Percentiles rank a stretch among this genome's conserved stretches.
phyloP scores from a whole-genome alignment of 352 stramenopile species.

The Phytophthora quininea region DNA sequence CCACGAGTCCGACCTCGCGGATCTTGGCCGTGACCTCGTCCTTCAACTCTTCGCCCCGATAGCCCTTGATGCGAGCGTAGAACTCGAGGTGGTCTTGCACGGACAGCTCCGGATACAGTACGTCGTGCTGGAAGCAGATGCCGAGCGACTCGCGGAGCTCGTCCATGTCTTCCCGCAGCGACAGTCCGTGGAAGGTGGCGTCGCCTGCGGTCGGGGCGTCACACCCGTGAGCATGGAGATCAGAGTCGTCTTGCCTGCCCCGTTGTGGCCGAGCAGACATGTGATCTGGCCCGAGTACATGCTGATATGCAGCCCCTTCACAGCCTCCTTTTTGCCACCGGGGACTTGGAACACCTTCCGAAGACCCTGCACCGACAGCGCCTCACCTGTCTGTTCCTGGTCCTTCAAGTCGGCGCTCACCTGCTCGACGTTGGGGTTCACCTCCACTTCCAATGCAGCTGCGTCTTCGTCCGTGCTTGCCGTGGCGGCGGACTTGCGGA shows the following conservation, averaged over 20 bases:
- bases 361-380: no score
- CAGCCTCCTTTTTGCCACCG: no score
- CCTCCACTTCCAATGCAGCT: no score
- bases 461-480: no score
- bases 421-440: no score
- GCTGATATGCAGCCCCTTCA: constrained; percentile 78
- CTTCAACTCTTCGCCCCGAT: constrained; percentile 40
- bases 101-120: constrained; percentile 79
- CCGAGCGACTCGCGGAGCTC: constrained; percentile 66
- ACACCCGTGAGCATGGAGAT: constrained; percentile 84
- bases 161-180: constrained; percentile 70
- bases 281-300: constrained; percentile 81
- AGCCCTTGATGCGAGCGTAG: constrained; percentile 66
- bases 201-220: constrained; percentile 46
- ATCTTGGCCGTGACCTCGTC: constrained; percentile 46
- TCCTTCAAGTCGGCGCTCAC: no score
- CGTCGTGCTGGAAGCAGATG: constrained; percentile 84
- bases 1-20: constrained; percentile 61
- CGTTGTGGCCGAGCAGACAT: constrained; percentile 93
- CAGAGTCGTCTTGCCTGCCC: constrained; percentile 94
- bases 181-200: constrained; percentile 51
- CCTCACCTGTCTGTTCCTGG: no score
- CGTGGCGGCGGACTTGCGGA: no score
- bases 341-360: no score
- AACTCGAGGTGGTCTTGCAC: constrained; percentile 76